A percentile compares a stretch with the other conserved stretches of the same genome.
These are phyloP conservation scores for Exidia glandulosa DNA, from an alignment of 768 basidiomycete genomes.

Conservation along the genomic window DNA sequence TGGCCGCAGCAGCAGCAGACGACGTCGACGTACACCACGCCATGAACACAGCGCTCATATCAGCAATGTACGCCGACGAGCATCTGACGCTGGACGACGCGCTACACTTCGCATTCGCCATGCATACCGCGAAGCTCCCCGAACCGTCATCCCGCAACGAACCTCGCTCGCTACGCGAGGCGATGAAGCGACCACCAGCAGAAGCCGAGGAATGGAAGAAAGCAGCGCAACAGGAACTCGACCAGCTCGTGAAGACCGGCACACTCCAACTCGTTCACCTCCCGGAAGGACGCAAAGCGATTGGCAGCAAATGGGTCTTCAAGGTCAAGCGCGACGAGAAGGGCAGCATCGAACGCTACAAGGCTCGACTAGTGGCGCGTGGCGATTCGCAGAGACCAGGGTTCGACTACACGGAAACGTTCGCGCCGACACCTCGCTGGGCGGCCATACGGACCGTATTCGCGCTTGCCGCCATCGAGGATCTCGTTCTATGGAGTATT, in stretches of 20 bases:
- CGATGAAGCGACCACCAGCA: neutral
- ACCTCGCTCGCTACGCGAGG: neutral
- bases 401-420: slow-evolving; percentile 21
- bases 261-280: slow-evolving; percentile 11
- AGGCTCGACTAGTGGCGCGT: slow-evolving; percentile 24
- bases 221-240: slow-evolving; percentile 4
- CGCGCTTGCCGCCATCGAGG: slow-evolving; percentile 13
- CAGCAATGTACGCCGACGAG: too few species aligned
- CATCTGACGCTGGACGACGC: too few species aligned
- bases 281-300: slow-evolving; percentile 14
- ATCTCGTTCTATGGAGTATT: slow-evolving; percentile 11
- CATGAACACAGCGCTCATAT: too few species aligned
- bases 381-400: slow-evolving; percentile 24
- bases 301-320: slow-evolving; percentile 23
- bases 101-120: neutral
- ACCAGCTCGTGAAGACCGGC: slow-evolving; percentile 4
- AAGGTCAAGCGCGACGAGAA: slow-evolving; percentile 16
- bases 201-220: slow-evolving; percentile 4
- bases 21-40: too few species aligned
- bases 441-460: slow-evolving; percentile 15
- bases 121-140: too few species aligned
- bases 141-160: neutral
- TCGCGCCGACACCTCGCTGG: slow-evolving; percentile 14
- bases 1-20: neutral
- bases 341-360: slow-evolving; percentile 16